Conservation (phyloP, 208 protist genomes). For the Crithidia mellificae region DNA sequence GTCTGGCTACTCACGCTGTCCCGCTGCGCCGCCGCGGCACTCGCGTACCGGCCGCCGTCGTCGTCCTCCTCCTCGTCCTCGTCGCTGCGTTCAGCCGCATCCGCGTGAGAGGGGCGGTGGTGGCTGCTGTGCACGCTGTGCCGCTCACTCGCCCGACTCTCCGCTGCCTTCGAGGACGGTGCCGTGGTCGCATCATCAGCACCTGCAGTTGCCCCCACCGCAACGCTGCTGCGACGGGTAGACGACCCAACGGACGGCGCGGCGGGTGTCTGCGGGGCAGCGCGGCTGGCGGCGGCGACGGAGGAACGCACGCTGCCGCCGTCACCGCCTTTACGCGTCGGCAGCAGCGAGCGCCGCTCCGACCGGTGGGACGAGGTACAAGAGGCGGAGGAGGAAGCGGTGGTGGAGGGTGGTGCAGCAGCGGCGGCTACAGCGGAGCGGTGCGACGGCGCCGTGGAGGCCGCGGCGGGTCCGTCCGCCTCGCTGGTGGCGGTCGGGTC, state of each 20-base stretch:
- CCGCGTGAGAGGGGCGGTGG: too few species aligned
- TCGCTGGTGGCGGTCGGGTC: conserved; percentile 8
- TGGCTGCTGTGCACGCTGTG: conserved; percentile 3
- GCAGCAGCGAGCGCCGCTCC: background rate
- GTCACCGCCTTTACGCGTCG: background rate
- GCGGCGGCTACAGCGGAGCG: background rate
- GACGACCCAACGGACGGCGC: background rate
- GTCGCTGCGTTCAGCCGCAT: too few species aligned
- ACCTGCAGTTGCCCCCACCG: background rate
- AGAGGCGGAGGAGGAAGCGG: background rate
- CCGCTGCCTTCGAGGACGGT: background rate
- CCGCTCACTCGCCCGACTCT: conserved; percentile 2
- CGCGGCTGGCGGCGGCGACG: too few species aligned
- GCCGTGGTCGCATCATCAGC: too few species aligned
- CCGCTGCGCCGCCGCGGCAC: background rate
- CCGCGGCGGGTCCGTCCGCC: background rate
- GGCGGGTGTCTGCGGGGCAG: background rate
- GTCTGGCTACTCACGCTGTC: conserved; percentile 4
- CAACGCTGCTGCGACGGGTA: background rate
- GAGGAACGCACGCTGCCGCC: too few species aligned
- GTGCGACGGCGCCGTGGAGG: conserved; percentile 1
- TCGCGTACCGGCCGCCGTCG: too few species aligned
- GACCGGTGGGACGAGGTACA: too few species aligned
- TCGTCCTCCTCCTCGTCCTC: background rate
- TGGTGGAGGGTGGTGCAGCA: background rate